Base-by-base conservation (phyloP, 352 stramenopile species). In the Achlya hypogyna region DNA sequence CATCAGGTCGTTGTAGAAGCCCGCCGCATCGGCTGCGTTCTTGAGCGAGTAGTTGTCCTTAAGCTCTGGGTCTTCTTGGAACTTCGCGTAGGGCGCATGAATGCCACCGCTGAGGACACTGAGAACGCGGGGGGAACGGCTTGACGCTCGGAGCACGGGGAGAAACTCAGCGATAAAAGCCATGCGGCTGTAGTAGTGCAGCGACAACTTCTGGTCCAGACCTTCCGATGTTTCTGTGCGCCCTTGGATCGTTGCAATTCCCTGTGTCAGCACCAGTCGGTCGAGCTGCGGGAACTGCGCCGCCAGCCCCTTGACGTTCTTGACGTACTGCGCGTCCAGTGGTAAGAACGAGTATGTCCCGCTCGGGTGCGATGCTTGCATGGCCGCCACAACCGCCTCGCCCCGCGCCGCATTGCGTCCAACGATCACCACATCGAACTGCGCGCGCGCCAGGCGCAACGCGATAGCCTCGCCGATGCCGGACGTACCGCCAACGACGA, bases 1-100 rank as follows among this genome's bases (percentile, higher is more conserved):
- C 35, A 74, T 75, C 16, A 82, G 53, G 73, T 87, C 77, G 47
- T 66, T 84, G 65, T 87, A 87, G 45, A 72, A 83, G 18, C 78
- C 78, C 27, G 77, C 76, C 54, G 71, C 71, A 69, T 87, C 65
- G 2, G 78, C 78, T 8, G 76, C 76, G 71, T 87, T 87, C 29
- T 62, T 53, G 12, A 86, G 51, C 1, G 53, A 72, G 65, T 84
- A 87, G 34, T 75, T 66, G 10, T 64, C 60, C 38, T 69, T 54
- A 16, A 87, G 32, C 53, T 74, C 65, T 43, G 72, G 71, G 73
- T 87, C 77, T 9, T 56, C 40, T n/a, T 58, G 6, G 28, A 72
- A 78, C 38, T 72, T 66, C 25, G 32, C 51, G 56, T 86, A 86
- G 2, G 63, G 63, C 22, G 42, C 64, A 27, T 87, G 79, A 18